A percentile compares a stretch with the other conserved stretches of the same genome.
These are phyloP conservation scores for Martensiomyces pterosporus DNA, from an alignment of 192 early-diverging fungal species.

Conservation along the genomic window DNA sequence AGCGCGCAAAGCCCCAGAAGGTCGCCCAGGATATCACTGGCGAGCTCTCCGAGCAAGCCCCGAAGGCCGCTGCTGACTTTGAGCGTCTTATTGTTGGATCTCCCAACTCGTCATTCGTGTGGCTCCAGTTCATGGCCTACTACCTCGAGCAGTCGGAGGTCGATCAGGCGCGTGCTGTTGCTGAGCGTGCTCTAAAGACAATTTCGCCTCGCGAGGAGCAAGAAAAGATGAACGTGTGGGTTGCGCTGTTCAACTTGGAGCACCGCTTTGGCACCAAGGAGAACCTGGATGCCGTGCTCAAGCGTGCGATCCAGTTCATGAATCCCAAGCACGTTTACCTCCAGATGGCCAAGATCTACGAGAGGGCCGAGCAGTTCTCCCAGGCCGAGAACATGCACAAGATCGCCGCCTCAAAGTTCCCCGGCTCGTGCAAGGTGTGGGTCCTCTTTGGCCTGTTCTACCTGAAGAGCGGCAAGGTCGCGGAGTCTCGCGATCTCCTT, in stretches of 20 bases:
- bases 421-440: slow-evolving; percentile 89
- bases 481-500: slow-evolving; percentile 74
- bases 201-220: slow-evolving; percentile 90
- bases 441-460: slow-evolving; percentile 77
- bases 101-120: slow-evolving; percentile 93
- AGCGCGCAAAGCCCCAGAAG: slow-evolving; percentile 60
- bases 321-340: slow-evolving; percentile 89
- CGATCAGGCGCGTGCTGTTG: slow-evolving; percentile 86
- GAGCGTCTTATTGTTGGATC: slow-evolving; percentile 91
- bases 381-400: slow-evolving; percentile 67
- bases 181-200: slow-evolving; percentile 88
- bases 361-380: slow-evolving; percentile 70
- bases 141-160: slow-evolving; percentile 92
- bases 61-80: slow-evolving; percentile 78
- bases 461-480: slow-evolving; percentile 63
- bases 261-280: slow-evolving; percentile 88
- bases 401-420: slow-evolving; percentile 80
- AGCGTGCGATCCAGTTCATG: slow-evolving; percentile 77
- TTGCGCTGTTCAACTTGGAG: slow-evolving; percentile 93
- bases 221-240: slow-evolving; percentile 98
- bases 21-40: slow-evolving; percentile 66
- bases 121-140: slow-evolving; percentile 99
- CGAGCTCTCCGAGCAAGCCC: slow-evolving; percentile 62
- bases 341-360: slow-evolving; percentile 87
- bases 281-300: slow-evolving; percentile 75